Conservation (phyloP, 495 filamentous ascomycete genomes). For the Daldinia caldariorum region DNA sequence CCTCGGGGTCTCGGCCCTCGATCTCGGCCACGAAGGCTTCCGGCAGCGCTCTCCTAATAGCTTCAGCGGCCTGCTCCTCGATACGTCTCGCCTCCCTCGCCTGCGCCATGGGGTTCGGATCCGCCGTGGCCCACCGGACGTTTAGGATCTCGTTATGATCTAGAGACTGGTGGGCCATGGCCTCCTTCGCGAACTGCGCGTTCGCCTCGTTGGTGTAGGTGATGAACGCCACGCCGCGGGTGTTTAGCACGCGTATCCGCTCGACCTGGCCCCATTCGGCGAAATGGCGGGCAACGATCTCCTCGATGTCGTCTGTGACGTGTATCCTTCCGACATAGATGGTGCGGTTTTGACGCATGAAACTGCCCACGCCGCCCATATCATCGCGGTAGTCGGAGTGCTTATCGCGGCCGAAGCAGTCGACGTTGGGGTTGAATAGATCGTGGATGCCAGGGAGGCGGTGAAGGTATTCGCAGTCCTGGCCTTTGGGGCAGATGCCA, state of each 20-base stretch:
- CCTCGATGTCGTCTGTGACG: conserved; percentile 97
- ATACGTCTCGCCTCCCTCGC: conserved; percentile 88
- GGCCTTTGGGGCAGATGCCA: conserved; percentile 83
- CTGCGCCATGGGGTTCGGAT: conserved; percentile 95
- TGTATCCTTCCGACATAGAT: conserved; percentile 93
- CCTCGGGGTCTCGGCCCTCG: conserved; percentile 88
- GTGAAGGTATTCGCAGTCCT: conserved; percentile 95
- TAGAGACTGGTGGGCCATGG: conserved; percentile 84
- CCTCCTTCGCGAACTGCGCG: conserved; percentile 89
- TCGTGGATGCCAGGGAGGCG: conserved; percentile 84
- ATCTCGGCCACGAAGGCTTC: conserved; percentile 92
- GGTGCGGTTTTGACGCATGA: conserved; percentile 90
- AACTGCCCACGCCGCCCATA: conserved; percentile 94
- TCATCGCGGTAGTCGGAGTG: conserved; percentile 89
- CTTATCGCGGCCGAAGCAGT: conserved; percentile 93
- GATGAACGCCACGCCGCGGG: conserved; percentile 79
- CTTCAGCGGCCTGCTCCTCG: conserved; percentile 98
- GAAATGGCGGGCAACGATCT: conserved; percentile 93
- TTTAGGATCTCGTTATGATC: conserved; percentile 94
- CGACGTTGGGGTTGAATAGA: conserved; percentile 86
- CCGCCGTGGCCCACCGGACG: conserved; percentile 95
- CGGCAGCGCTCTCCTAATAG: conserved; percentile 88
- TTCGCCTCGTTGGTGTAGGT: conserved; percentile 89
- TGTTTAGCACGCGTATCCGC: conserved; percentile 87
- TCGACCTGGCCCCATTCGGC: conserved; percentile 94